A percentile compares a stretch with the other conserved stretches of the same genome.
Evolutionary conservation across 2,329 filamentous ascomycete species (phyloP).

Genomic region (Myriosclerotinia scirpicola): DNA sequence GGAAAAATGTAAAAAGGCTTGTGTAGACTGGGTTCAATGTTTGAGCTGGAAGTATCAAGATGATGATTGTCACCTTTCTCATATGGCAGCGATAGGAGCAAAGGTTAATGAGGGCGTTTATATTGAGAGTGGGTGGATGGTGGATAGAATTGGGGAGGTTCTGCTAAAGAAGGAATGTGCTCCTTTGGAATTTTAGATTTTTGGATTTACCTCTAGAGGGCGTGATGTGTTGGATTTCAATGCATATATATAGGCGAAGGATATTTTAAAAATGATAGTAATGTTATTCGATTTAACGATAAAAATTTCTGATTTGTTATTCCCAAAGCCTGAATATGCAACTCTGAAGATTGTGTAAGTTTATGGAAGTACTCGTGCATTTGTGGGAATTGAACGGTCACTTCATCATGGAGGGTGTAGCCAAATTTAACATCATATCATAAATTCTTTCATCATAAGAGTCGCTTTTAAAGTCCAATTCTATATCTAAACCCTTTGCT

Average conservation of each 20-base stretch:
- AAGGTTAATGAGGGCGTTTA: conserved; percentile 24
- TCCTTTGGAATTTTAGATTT: conserved; percentile 20
- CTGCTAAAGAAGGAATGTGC: conserved; percentile 23
- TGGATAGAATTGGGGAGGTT: conserved; percentile 26
- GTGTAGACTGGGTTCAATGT: conserved; percentile 26
- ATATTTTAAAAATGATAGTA: neutral
- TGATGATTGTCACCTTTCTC: conserved; percentile 25
- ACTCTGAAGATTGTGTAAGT: neutral
- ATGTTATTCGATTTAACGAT: neutral
- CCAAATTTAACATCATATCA: no score
- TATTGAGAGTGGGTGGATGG: conserved; percentile 31
- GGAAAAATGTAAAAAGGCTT: conserved; percentile 25
- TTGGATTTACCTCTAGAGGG: neutral
- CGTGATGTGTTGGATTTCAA: neutral
- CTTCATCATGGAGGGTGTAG: no score
- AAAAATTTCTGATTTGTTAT: neutral
- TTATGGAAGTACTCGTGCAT: no score
- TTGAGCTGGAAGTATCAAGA: conserved; percentile 29
- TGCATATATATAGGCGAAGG: neutral
- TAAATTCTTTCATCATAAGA: no score
- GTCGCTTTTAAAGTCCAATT: no score
- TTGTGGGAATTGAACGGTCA: no score
- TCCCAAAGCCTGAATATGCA: neutral
- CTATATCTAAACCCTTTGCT: no score
- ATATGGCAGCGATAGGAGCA: conserved; percentile 25